A percentile compares a stretch with the other conserved stretches of the same genome.
These are phyloP conservation scores for Solidago caesia DNA, from an alignment of 129 eudicot genomes.

Conservation along the genomic window DNA sequence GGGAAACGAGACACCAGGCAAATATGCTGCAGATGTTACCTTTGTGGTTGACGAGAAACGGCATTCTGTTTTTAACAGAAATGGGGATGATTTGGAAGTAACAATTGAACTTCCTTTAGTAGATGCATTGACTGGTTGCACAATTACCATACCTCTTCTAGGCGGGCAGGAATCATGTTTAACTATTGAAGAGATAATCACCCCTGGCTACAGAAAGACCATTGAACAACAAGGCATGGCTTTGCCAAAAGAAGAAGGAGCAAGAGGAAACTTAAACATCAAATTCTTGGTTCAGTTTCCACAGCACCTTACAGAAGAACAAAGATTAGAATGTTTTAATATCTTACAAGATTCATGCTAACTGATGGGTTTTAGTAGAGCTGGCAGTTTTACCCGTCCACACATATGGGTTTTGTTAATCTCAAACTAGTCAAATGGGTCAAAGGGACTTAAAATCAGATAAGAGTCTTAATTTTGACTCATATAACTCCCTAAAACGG, in stretches of 20 bases:
- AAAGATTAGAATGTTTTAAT: slow-evolving; percentile 35
- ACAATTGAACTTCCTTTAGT: slow-evolving; percentile 49
- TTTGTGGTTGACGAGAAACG: slow-evolving; percentile 48
- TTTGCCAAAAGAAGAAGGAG: slow-evolving; percentile 40
- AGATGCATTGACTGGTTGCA: slow-evolving; percentile 63
- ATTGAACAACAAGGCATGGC: slow-evolving; percentile 67
- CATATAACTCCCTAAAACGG: too few relatives aligned
- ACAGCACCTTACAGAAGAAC: slow-evolving; percentile 43
- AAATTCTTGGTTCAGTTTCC: slow-evolving; percentile 56
- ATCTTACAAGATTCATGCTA: slow-evolving; percentile 47
- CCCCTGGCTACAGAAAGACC: slow-evolving; percentile 51
- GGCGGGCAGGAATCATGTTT: slow-evolving; percentile 38
- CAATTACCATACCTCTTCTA: slow-evolving; percentile 46
- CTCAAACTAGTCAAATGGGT: too few relatives aligned
- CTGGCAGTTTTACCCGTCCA: too few relatives aligned
- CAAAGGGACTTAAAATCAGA: too few relatives aligned
- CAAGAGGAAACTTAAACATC: slow-evolving; percentile 60
- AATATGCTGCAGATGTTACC: slow-evolving; percentile 38
- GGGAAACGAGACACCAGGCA: slow-evolving; percentile 51
- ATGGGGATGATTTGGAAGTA: slow-evolving; percentile 57
- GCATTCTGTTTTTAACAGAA: slow-evolving; percentile 51
- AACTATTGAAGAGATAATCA: slow-evolving; percentile 41
- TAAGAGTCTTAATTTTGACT: too few relatives aligned
- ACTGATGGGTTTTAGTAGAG: too few relatives aligned
- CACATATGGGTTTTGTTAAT: too few relatives aligned